Conservation (phyloP, 805 yeast species). For the Isabelozyma gotoi region DNA sequence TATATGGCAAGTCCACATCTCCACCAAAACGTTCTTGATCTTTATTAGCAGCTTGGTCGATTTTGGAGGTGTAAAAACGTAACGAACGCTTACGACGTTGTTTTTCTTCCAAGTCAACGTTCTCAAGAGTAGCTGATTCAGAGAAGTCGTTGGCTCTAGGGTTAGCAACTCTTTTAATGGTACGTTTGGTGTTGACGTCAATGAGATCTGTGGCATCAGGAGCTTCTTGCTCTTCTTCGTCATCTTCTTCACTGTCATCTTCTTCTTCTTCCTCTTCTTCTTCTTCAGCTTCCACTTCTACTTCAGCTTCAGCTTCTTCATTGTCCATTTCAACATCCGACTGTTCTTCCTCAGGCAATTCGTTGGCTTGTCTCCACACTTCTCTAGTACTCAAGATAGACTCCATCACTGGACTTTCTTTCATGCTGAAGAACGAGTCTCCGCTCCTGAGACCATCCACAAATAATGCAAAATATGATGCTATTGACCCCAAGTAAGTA, state of each 20-base stretch:
- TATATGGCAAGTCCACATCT: conserved; percentile 88
- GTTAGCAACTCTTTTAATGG: conserved; percentile 36
- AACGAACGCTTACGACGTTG: conserved; percentile 74
- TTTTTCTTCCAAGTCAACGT: conserved; percentile 85
- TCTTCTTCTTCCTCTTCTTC: neutral
- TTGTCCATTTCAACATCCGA: neutral
- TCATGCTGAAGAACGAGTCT: conserved; percentile 59
- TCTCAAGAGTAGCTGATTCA: conserved; percentile 69
- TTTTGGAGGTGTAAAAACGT: conserved; percentile 95
- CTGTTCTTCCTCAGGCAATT: conserved; percentile 37
- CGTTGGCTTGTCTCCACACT: conserved; percentile 82
- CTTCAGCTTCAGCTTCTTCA: no score
- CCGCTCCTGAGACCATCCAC: conserved; percentile 53
- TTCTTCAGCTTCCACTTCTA: neutral
- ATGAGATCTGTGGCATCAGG: conserved; percentile 38
- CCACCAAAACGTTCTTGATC: conserved; percentile 53
- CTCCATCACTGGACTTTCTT: conserved; percentile 89
- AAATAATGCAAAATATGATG: conserved; percentile 77
- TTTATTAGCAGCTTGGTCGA: conserved; percentile 78
- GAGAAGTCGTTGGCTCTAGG: conserved; percentile 49
- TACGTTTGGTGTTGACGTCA: conserved; percentile 54
- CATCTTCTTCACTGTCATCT: conserved; percentile 3
- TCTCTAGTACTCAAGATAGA: conserved; percentile 78
- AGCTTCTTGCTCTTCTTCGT: conserved; percentile 11
- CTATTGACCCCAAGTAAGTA: conserved; percentile 75